Evolutionary conservation across 345 rosid genomes (phyloP).

Genomic region (Sonneratia caseolaris): DNA sequence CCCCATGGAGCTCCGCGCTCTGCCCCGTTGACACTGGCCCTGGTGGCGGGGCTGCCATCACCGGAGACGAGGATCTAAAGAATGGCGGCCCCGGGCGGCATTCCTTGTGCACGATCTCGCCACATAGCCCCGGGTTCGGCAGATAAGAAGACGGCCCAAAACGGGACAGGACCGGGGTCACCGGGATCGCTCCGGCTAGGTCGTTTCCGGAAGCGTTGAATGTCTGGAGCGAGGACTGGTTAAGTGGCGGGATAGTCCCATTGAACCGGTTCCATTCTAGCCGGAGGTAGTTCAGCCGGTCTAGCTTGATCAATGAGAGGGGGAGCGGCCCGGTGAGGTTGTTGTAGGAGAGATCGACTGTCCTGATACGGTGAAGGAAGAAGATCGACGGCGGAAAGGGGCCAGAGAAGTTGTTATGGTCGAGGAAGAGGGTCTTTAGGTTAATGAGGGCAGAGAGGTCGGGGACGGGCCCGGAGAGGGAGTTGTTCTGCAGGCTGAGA

Average conservation of each 20-base stretch:
- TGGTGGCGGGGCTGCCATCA: constrained; percentile 25
- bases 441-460: constrained; percentile 59
- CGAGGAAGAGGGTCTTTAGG: constrained; percentile 66
- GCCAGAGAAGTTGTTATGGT: constrained; percentile 59
- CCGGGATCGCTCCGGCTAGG: constrained; percentile 64
- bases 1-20: constrained; percentile 39
- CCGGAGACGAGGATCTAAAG: constrained; percentile 36
- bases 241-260: constrained; percentile 58
- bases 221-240: constrained; percentile 57
- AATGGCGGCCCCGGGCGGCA: constrained; percentile 56
- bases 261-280: constrained; percentile 55
- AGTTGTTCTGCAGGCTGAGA: constrained; percentile 70
- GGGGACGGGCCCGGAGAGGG: constrained; percentile 69
- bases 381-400: constrained; percentile 54
- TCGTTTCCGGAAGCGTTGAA: constrained; percentile 69
- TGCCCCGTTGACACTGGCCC: constrained; percentile 34
- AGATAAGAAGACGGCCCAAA: constrained; percentile 51
- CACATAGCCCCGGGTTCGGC: constrained; percentile 69
- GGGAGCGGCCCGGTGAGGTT: constrained; percentile 57
- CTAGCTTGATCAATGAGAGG: constrained; percentile 22
- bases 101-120: constrained; percentile 76
- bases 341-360: constrained; percentile 60
- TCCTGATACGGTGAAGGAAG: constrained; percentile 49
- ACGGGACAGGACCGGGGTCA: constrained; percentile 41
- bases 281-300: constrained; percentile 45